Evolutionary conservation across 2,329 filamentous ascomycete species (phyloP), one percentile per base, ranked within the genome.

Genomic region (Penicillium sp.): DNA sequence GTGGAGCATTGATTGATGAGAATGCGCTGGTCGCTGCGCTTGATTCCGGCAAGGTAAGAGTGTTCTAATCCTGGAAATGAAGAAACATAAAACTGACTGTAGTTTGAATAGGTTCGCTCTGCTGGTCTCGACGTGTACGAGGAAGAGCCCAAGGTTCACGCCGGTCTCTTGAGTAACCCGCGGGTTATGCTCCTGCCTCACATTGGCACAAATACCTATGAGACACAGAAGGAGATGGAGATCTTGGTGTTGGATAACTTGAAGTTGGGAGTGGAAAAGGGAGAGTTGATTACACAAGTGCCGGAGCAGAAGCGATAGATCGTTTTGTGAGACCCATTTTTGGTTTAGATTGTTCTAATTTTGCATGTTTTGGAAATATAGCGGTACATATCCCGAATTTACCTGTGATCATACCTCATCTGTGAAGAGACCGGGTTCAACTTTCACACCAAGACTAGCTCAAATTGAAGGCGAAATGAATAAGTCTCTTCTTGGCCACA

Each of bases 151-250:
- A 69, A 73, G 24, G 72, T 82, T 38, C 76, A 88, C 64, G 77
- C 79, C 0, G 85, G 83, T 0, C 71, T 82, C 44, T 65, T 81
- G 26, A 75, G 75, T 51, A 81, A 80, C 66, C 74, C 77, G 4
- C 74, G 73, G 44, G 78, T 79, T n/a, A 84, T 88, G 67, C 68
- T 88, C 65, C 71, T 88, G 64, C 86, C 86, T 42, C 86, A 88
- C 68, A 83, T 88, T 65, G 86, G 86, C 22, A 88, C 86, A 1
- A 82, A 77, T 62, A 88, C 85, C 12, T 84, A 81, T 69, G 86
- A 88, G 73, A 87, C 85, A 24, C 85, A 87, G 75, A 83, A 81
- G 65, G 84, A 86, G 58, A 88, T 88, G 86, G 86, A 88, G 72
- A 69, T 86, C 56, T 70, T 87, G 65, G 85, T 87, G 19, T 63